Conservation (phyloP, 2,329 filamentous ascomycete species). For the Cytospora paraplurivora region DNA sequence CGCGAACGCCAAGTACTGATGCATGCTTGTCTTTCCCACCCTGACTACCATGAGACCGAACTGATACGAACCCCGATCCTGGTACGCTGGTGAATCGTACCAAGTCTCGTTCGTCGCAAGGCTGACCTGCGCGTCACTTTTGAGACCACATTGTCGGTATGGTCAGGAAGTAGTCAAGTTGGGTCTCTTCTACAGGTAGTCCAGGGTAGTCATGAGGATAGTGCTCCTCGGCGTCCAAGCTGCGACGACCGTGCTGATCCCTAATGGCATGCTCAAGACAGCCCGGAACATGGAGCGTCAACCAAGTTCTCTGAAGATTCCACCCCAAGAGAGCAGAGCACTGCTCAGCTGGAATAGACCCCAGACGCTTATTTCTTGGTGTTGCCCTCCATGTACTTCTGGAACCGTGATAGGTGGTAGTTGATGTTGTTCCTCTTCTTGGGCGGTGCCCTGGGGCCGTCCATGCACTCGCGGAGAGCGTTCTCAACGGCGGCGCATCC, state of each 20-base stretch:
- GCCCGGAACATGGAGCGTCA: neutral
- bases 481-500: constrained; percentile 63
- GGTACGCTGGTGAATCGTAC: neutral
- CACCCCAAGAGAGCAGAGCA: neutral
- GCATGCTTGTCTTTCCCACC: neutral
- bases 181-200: neutral
- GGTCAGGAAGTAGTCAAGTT: neutral
- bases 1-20: constrained; percentile 11
- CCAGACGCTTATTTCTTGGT: constrained; percentile 46
- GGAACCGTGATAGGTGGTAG: constrained; percentile 83
- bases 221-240: neutral
- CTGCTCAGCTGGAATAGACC: neutral
- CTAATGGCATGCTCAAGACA: neutral
- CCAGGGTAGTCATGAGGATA: neutral
- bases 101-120: neutral
- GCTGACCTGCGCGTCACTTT: neutral
- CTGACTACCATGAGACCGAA: neutral
- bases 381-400: constrained; percentile 63
- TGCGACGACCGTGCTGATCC: neutral
- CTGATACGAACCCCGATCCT: neutral
- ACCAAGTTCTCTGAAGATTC: neutral
- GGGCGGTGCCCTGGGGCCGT: constrained; percentile 62
- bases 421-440: constrained; percentile 78
- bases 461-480: constrained; percentile 73
- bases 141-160: neutral